Evolutionary conservation across 2,329 filamentous ascomycete species (phyloP).

Genomic region (Xylariaceae sp.): DNA sequence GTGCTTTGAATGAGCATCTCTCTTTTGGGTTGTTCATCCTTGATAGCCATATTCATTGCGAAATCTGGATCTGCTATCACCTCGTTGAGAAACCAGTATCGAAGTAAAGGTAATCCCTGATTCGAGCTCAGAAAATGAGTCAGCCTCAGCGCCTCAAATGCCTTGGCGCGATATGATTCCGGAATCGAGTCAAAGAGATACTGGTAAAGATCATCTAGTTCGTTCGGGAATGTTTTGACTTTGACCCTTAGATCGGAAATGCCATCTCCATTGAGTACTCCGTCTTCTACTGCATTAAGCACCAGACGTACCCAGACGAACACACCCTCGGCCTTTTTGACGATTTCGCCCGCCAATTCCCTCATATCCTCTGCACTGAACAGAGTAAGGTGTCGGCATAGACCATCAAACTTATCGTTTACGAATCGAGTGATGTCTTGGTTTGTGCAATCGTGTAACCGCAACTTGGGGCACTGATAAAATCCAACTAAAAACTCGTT

Average conservation of each 20-base stretch:
- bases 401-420: conserved; percentile 7
- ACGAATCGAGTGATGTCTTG: conserved; percentile 23
- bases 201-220: conserved; percentile 27
- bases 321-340: conserved; percentile 23
- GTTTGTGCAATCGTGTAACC: conserved; percentile 27
- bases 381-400: neutral
- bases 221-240: conserved; percentile 21
- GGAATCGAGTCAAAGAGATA: conserved; percentile 26
- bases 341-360: conserved; percentile 1
- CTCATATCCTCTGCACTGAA: neutral
- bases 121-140: neutral
- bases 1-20: neutral
- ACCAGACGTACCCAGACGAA: conserved; percentile 29
- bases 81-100: conserved; percentile 23
- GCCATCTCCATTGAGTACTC: conserved; percentile 25
- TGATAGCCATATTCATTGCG: conserved; percentile 4
- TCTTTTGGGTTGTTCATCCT: neutral
- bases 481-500: conserved; percentile 26
- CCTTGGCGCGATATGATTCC: conserved; percentile 13
- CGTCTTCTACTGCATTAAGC: conserved; percentile 25
- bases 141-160: conserved; percentile 16
- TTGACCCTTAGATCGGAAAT: conserved; percentile 17
- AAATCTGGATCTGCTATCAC: conserved; percentile 14
- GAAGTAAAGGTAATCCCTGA: conserved; percentile 5
- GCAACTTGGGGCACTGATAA: conserved; percentile 19